Percentiles rank a stretch among this genome's conserved stretches.
Evolutionary conservation across 169 alveolate genomes (phyloP).

Genomic region (Haemoproteus tartakovskyi): DNA sequence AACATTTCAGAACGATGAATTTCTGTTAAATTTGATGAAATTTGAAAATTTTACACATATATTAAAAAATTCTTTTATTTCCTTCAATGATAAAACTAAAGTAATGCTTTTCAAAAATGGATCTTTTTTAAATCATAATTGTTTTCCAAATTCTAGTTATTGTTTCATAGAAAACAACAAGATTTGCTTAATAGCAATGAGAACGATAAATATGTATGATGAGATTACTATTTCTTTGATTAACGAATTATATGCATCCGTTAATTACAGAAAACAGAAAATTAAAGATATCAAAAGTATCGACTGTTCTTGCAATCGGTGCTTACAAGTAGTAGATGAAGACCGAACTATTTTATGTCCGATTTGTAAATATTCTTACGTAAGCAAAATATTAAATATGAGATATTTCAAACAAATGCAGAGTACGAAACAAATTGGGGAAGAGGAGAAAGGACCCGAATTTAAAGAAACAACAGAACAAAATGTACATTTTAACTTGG

Average conservation of each 20-base stretch:
- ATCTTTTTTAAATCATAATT: conserved; percentile 38
- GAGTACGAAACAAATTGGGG: conserved; percentile 1
- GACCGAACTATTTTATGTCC: conserved; percentile 49
- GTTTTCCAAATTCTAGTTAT: conserved; percentile 62
- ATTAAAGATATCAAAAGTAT: conserved; percentile 19
- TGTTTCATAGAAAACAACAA: conserved; percentile 29
- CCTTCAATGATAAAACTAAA: conserved; percentile 30
- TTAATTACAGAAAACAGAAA: conserved; percentile 24
- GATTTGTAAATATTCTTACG: conserved; percentile 53
- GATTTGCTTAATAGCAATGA: conserved; percentile 55
- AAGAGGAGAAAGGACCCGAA: background rate
- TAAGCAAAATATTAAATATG: too few relatives aligned
- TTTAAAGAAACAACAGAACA: too few relatives aligned
- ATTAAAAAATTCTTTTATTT: conserved; percentile 53
- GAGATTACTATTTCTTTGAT: conserved; percentile 44
- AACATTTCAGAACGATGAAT: background rate
- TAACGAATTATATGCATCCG: conserved; percentile 50
- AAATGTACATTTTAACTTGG: too few relatives aligned
- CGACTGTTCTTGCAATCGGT: conserved; percentile 41
- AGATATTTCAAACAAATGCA: too few relatives aligned
- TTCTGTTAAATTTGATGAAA: conserved; percentile 21
- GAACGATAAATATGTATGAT: conserved; percentile 58
- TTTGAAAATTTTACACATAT: conserved; percentile 56
- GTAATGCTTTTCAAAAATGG: conserved; percentile 28
- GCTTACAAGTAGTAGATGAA: conserved; percentile 64